Evolutionary conservation across 2,329 filamentous ascomycete genomes (phyloP), one percentile per base, ranked within the genome.

Genomic region (Ascocoryne sarcoides): DNA sequence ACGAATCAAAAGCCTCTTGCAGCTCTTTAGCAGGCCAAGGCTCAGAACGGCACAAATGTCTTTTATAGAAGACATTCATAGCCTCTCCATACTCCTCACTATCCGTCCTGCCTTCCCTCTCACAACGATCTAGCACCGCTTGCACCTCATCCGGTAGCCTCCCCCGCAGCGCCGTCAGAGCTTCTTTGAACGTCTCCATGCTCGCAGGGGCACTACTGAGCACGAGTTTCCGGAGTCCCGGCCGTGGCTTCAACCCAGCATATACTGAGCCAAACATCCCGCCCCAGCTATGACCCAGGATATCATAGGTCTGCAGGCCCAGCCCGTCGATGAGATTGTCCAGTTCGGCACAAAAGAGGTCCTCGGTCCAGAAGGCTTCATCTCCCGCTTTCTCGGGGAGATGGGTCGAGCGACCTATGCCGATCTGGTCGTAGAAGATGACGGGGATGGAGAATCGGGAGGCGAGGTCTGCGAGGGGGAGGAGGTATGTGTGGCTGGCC

Each of bases 391-490:
- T 69, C 17, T 70, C 65, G 0, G 50, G 63, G 4, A 74, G 58
- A 40, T 67, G 70, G 0, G 71, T 75, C 1, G 65, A 70, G 5
- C 50, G 49, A 2, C 69, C 72, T 45, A 64, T 67, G 12, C 71
- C 71, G 36, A 75, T 61, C 42, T 75, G 71, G 49, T 76, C 72
- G 54, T 75, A 75, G 51, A 73, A 65, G 19, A 75, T 53, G 2
- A 75, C 54, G 0, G 72, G 68, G 3, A 65, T 61, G 20, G 50
- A 21, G 29, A 42, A 35, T 10, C 5, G 49, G 45, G 29, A 10
- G 0, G 36, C 31, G 2, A 49, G 30, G 17, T 45, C 40, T 10
- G 18, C 32, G 2, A 45, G 15, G 2, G 46, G 40, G 4, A 47
- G 39, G 4, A 67, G 50, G 45, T 68, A 69, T 10, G 65, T 59